Percentiles rank a stretch among this genome's conserved stretches.
phyloP scores from a whole-genome alignment of 257 asterid species.

The Hygrophila difformis region DNA sequence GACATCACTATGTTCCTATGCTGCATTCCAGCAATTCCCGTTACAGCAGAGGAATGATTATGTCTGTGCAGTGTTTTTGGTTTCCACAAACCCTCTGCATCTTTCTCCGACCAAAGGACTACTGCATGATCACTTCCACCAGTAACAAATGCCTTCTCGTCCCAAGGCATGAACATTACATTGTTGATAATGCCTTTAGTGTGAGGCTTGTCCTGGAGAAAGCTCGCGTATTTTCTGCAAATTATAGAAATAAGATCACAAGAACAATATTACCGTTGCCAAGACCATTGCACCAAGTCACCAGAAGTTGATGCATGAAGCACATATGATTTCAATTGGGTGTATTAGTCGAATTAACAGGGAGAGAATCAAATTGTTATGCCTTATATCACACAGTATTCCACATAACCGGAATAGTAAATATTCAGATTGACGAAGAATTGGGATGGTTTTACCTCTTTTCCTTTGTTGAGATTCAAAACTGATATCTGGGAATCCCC shows the following conservation, averaged over 20 bases:
- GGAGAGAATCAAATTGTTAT: background rate
- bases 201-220: slow-evolving; percentile 73
- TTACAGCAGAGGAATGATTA: slow-evolving; percentile 78
- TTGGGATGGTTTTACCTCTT: slow-evolving; percentile 38
- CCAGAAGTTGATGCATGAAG: slow-evolving; percentile 1
- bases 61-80: slow-evolving; percentile 46
- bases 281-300: background rate
- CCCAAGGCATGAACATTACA: slow-evolving; percentile 89
- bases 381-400: no score
- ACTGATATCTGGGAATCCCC: slow-evolving; percentile 81
- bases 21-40: slow-evolving; percentile 89
- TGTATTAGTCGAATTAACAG: no score
- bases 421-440: background rate
- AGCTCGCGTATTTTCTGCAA: slow-evolving; percentile 42
- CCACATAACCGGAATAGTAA: background rate
- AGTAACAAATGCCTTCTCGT: slow-evolving; percentile 57
- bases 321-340: no score
- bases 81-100: slow-evolving; percentile 57
- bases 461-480: slow-evolving; percentile 49
- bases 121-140: slow-evolving; percentile 95
- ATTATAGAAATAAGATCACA: background rate
- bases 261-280: no score
- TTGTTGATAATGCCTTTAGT: slow-evolving; percentile 71
- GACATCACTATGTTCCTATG: slow-evolving; percentile 68
- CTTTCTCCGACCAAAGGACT: slow-evolving; percentile 66